Evolutionary conservation across 306 rosid genomes (phyloP).

Genomic region (Sophora flavescens): DNA sequence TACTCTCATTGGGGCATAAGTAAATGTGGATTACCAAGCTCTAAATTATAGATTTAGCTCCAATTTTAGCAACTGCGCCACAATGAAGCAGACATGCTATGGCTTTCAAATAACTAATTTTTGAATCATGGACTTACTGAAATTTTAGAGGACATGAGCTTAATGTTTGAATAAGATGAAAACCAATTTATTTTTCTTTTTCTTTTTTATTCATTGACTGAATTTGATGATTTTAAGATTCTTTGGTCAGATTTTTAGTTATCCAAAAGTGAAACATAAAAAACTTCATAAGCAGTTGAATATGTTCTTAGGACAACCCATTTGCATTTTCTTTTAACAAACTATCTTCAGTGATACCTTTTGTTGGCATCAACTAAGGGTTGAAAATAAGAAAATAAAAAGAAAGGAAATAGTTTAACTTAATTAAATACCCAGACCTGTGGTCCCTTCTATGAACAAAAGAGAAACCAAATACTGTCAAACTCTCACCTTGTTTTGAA

Average conservation of each 20-base stretch:
- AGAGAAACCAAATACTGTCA: slow-evolving; percentile 38
- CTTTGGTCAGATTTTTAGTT: slow-evolving; percentile 17
- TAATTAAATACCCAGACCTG: slow-evolving; percentile 10
- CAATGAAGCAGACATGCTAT: slow-evolving; percentile 19
- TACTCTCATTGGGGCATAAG: slow-evolving; percentile 23
- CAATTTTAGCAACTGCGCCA: slow-evolving; percentile 28
- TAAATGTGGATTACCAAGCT: slow-evolving; percentile 34
- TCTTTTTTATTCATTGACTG: background rate
- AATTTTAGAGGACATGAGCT: slow-evolving; percentile 14
- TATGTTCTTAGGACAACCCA: background rate
- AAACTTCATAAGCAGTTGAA: slow-evolving; percentile 8
- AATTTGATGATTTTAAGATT: background rate
- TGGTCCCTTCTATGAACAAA: slow-evolving; percentile 32
- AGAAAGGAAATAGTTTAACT: background rate
- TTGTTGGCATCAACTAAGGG: slow-evolving; percentile 6
- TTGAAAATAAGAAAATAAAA: slow-evolving; percentile 12
- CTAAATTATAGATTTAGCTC: slow-evolving; percentile 26
- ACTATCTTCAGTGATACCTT: background rate
- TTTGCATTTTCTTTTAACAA: slow-evolving; percentile 5
- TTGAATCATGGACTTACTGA: slow-evolving; percentile 5
- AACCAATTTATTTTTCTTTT: slow-evolving; percentile 9
- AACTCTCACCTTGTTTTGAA: slow-evolving; percentile 77
- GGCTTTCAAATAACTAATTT: slow-evolving; percentile 21
- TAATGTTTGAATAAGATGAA: slow-evolving; percentile 15
- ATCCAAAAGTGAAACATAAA: slow-evolving; percentile 22